phyloP scores from a whole-genome alignment of 2,329 filamentous ascomycete species.

The Hypoxylon rubiginosum region DNA sequence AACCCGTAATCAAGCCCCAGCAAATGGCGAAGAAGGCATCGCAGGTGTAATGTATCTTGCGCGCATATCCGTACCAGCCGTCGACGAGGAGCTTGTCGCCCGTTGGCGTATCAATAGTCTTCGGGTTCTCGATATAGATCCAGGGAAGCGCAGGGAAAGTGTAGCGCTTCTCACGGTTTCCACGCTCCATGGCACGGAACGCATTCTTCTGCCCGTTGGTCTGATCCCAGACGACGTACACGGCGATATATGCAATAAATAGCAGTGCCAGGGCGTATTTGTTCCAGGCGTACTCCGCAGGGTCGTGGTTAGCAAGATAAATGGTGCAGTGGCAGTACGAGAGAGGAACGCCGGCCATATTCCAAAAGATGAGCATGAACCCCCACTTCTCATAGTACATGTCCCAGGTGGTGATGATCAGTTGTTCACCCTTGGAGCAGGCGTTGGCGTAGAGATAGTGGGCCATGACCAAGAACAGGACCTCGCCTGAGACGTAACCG shows the following conservation, averaged over 20 bases:
- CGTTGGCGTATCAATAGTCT: constrained; percentile 78
- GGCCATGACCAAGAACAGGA: constrained; percentile 86
- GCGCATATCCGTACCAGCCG: constrained; percentile 84
- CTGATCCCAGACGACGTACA: constrained; percentile 94
- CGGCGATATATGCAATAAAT: constrained; percentile 80
- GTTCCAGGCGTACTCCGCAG: constrained; percentile 83
- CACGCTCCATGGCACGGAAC: constrained; percentile 84
- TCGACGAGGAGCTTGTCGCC: constrained; percentile 85
- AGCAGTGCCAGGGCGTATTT: constrained; percentile 74
- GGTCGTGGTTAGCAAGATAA: constrained; percentile 86
- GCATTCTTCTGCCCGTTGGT: constrained; percentile 95
- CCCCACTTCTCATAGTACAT: constrained; percentile 98
- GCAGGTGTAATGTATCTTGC: constrained; percentile 70
- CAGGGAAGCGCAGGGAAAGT: constrained; percentile 94
- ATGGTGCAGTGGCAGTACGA: constrained; percentile 95
- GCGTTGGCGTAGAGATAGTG: constrained; percentile 94
- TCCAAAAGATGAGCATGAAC: constrained; percentile 99
- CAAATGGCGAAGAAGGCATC: constrained; percentile 64
- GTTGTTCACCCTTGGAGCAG: constrained; percentile 91
- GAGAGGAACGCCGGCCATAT: constrained; percentile 89
- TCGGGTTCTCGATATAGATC: constrained; percentile 84
- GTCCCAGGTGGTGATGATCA: constrained; percentile 92
- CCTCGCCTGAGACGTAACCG: constrained; percentile 88
- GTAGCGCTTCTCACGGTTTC: constrained; percentile 76
- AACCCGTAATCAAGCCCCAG: constrained; percentile 67